Base-by-base conservation (phyloP, 148 eudicot species). In the Diospyros lotus region DNA sequence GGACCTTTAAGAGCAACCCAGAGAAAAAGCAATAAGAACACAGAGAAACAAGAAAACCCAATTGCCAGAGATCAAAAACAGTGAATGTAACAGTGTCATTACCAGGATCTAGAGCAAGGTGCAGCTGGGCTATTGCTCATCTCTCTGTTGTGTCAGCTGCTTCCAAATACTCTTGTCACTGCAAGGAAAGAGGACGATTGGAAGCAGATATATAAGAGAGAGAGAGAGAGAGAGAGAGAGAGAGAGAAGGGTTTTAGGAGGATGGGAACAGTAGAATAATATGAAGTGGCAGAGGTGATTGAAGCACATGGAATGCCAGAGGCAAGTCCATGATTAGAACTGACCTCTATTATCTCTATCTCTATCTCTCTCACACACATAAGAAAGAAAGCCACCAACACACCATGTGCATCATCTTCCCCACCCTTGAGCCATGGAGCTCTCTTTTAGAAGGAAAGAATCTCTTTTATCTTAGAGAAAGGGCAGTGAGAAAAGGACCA, bases 241-340 rank as follows among this genome's bases (percentile, higher is more conserved):
- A 28, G 28, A 28, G 28, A 28, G 28, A 28, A n/a, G 28, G 28
- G 28, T 28, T 28, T 53, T 39, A 17, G 72, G 71, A 80, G 64
- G 74, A 64, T 71, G 76, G 28, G 17, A 56, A 40, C 74, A 58
- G 51, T 50, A 80, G 82, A 79, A 86, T 81, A 83, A 73, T 81
- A 74, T 56, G 74, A 74, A 70, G 88, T 87, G 87, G 86, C 82
- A 75, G 72, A 86, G 79, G 69, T 82, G 80, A 86, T 82, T 77
- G 83, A 79, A 64, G 89, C 95, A 90, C 92, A 90, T 90, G 95
- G 75, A 88, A 73, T 85, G 95, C 89, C 90, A 88, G 92, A 72
- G 69, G 76, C 68, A 68, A 28, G 28, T 28, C 28, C 28, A 28
- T 28, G 52, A 48, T 48, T 48, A 28, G 28, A 28, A 28, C 28